These are phyloP conservation scores for Thermoascus crustaceus DNA, from an alignment of 2,329 filamentous ascomycete genomes.

Conservation along the genomic window DNA sequence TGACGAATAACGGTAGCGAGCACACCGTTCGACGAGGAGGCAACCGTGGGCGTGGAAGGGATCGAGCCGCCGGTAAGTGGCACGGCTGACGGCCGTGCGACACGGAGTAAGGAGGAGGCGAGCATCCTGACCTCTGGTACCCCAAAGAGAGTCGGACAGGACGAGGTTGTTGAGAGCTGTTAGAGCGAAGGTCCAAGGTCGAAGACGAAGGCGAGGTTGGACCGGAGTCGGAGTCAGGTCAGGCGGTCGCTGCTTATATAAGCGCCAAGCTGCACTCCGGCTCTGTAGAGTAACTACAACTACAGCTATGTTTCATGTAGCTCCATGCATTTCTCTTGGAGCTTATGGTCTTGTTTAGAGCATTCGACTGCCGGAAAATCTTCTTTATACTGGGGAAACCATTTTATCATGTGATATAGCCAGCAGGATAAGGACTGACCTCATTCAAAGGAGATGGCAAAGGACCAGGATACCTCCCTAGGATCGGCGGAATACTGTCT, in stretches of 20 bases:
- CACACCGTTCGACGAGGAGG: constrained; percentile 23
- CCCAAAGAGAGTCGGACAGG: neutral
- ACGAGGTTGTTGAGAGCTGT: neutral
- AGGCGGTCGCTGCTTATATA: neutral
- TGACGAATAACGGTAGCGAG: constrained; percentile 23
- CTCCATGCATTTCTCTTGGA: too few species aligned
- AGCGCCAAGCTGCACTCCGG: constrained; percentile 1
- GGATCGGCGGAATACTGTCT: too few species aligned
- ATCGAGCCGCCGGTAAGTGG: constrained; percentile 26
- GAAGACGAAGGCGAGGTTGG: constrained; percentile 10
- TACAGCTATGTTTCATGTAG: too few species aligned
- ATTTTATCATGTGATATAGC: too few species aligned
- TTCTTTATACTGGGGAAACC: too few species aligned
- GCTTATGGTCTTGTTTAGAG: too few species aligned
- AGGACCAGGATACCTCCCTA: too few species aligned
- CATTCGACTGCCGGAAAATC: too few species aligned
- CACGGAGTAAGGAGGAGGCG: constrained; percentile 39
- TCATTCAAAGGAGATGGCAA: too few species aligned
- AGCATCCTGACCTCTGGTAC: constrained; percentile 27
- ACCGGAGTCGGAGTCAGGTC: constrained; percentile 19
- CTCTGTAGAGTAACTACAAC: too few species aligned
- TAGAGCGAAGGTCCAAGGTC: constrained; percentile 1
- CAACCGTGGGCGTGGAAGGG: constrained; percentile 23
- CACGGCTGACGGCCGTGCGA: constrained; percentile 31
- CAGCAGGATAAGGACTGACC: too few species aligned